Evolutionary conservation across 2,329 filamentous ascomycete genomes (phyloP), one percentile per base, ranked within the genome.

Genomic region (Nemania abortiva): DNA sequence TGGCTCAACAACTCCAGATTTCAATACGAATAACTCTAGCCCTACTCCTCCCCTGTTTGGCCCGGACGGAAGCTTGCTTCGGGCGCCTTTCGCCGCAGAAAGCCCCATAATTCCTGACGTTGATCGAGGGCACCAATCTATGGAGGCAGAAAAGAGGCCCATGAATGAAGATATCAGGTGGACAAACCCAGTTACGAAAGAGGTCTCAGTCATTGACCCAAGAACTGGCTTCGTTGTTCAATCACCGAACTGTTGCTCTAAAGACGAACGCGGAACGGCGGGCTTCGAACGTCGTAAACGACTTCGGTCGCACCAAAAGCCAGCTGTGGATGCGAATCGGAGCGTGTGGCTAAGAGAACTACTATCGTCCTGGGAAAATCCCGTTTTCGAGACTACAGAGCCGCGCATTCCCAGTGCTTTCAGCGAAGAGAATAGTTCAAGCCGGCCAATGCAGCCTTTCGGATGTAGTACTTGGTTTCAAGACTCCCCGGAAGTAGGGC

Each of bases 301-400:
- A 53, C 54, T 61, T 67, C 72, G 61, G 31, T 73, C 50, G 50
- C 64, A 66, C 53, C 62, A 62, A 7, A 67, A 29, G 31, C 67
- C 72, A 52, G 55, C 66, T 9, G 63, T 61, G 20, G 74, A 53
- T 31, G 59, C 65, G 22, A 47, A 72, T 34, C 68, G 62, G 61
- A 75, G 72, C 45, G 72, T 78, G 10, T 94, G 91, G 91, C 80
- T 94, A 2, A 82, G 85, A 9, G 81, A 84, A 6, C 74, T 95
- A 6, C 79, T 94, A 1, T 78, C 84, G 42, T 84, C 83, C 9
- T 97, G 93, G 93, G 80, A 91, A 9, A 97, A 95, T 68, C 93
- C 93, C 0, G 83, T 93, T 0, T 97, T 97, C 77, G 81, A 85
- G n/a, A 75, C 78, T 3, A 78, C 79, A 0, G 82, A 89, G 62